Conservation (phyloP, 768 basidiomycete species). For the Suillus brevipes region DNA sequence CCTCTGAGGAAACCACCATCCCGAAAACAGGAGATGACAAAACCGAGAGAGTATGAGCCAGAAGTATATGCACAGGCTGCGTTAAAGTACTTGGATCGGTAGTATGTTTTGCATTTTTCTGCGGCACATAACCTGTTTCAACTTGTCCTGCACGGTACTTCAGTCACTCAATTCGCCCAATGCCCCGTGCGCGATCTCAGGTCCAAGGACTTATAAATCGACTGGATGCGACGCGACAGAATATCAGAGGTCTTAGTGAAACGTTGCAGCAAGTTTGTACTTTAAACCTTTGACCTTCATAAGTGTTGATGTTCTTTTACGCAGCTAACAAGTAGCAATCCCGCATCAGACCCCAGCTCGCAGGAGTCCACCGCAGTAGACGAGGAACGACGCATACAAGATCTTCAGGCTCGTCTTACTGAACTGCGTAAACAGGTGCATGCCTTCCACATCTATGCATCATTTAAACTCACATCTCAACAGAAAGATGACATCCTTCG, state of each 20-base stretch:
- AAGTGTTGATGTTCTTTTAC: slow-evolving; percentile 3
- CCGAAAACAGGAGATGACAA: slow-evolving; percentile 38
- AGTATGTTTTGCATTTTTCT: slow-evolving; percentile 47
- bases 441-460: slow-evolving; percentile 14
- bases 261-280: slow-evolving; percentile 38
- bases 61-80: slow-evolving; percentile 78
- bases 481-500: slow-evolving; percentile 32
- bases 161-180: slow-evolving; percentile 47
- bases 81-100: slow-evolving; percentile 73
- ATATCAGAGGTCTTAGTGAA: slow-evolving; percentile 36
- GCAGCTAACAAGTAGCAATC: slow-evolving; percentile 18
- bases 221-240: slow-evolving; percentile 37
- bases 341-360: slow-evolving; percentile 20
- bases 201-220: slow-evolving; percentile 39
- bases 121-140: neutral
- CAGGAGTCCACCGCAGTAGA: slow-evolving; percentile 33
- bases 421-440: slow-evolving; percentile 42
- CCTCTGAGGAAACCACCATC: slow-evolving; percentile 53
- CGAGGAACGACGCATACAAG: slow-evolving; percentile 44
- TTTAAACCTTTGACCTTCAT: too few species aligned
- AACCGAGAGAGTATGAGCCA: slow-evolving; percentile 54
- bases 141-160: slow-evolving; percentile 34
- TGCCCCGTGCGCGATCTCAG: slow-evolving; percentile 50
- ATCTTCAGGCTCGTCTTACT: slow-evolving; percentile 42
- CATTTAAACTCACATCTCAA: neutral